These are phyloP conservation scores for Pseudomonodictys pantanalensis DNA, from an alignment of 495 filamentous ascomycete genomes.

Conservation along the genomic window DNA sequence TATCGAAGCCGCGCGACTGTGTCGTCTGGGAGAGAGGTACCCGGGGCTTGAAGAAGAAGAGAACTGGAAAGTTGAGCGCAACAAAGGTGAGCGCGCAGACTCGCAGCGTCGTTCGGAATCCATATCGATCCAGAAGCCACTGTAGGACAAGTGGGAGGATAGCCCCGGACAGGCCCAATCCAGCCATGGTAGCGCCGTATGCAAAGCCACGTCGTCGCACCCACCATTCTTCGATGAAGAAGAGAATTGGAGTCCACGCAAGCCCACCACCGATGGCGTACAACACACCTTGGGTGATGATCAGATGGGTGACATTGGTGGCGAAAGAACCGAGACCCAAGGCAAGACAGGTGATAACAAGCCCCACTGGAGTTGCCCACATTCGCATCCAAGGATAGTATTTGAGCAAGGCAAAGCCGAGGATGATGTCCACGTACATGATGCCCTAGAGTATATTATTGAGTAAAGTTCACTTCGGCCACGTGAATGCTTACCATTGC, in stretches of 20 bases:
- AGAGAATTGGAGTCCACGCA: conserved; percentile 49
- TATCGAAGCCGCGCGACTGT: conserved; percentile 26
- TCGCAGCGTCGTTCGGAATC: conserved; percentile 54
- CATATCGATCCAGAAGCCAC: conserved; percentile 51
- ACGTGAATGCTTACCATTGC: conserved; percentile 40
- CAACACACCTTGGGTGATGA: conserved; percentile 54
- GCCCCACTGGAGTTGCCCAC: conserved; percentile 41
- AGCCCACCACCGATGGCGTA: conserved; percentile 51
- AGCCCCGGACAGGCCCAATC: conserved; percentile 44
- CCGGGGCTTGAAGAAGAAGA: conserved; percentile 47
- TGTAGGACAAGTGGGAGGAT: conserved; percentile 40
- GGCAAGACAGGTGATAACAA: conserved; percentile 34
- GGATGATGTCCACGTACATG: conserved; percentile 48
- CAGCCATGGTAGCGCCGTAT: conserved; percentile 57
- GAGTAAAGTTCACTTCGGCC: not conserved
- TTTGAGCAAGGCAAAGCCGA: conserved; percentile 42
- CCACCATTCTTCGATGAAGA: conserved; percentile 60
- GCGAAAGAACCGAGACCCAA: conserved; percentile 48
- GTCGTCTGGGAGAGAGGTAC: conserved; percentile 30
- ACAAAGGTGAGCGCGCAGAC: conserved; percentile 47
- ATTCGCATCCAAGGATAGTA: conserved; percentile 36
- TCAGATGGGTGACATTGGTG: conserved; percentile 45
- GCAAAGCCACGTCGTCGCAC: conserved; percentile 51
- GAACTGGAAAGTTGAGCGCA: conserved; percentile 50
- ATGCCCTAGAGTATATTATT: conserved; percentile 38